Base-by-base conservation (phyloP, 2,329 filamentous ascomycete genomes). In the Aspergillus melleus region DNA sequence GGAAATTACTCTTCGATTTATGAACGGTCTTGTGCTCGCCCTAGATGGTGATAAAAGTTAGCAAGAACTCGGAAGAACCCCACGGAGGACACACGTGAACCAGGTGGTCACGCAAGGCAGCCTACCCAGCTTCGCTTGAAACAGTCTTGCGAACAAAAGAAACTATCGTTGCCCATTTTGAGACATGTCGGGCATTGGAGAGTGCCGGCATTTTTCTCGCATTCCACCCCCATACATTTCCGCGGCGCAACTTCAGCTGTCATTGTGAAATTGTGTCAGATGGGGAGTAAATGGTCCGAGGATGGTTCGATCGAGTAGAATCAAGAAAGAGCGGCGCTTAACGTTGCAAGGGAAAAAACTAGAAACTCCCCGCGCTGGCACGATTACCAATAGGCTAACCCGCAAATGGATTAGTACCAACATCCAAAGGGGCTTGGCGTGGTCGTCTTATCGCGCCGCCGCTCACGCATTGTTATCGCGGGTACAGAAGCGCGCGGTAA, bases 101-200 rank as follows among this genome's bases (percentile, higher is more conserved):
- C 66, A 68, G 61, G 57, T 47, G 64, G 65, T 68, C 65, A 66
- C 59, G 65, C 63, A 69, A 70, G 68, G 68, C 64, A 68, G 68
- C 86, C 70, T 87, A 98, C 95, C 95, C 95, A 99, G 82, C 92
- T 99, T 77, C 88, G 89, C 84, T 97, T 98, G 81, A 99, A 99
- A 83, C 95, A 99, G 70, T 98, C 95, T 77, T 99, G 95, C 29
- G 92, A 92, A 82, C 95, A 99, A 81, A 98, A 99, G 79, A 88
- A 97, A 80, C 92, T 96, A 72, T 95, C 91, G 74, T 93, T 89
- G 56, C 90, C 91, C 49, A 93, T 81, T 79, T 96, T 97, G 71
- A 97, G 84, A 76, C 95, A 99, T 53, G 91, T 98, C 57, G 95
- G 95, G 77, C 95, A 99, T 77, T 98, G 93, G 51, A 99, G 81